Base-by-base conservation (phyloP, 768 basidiomycete genomes). In the Gyrodon lividus region DNA sequence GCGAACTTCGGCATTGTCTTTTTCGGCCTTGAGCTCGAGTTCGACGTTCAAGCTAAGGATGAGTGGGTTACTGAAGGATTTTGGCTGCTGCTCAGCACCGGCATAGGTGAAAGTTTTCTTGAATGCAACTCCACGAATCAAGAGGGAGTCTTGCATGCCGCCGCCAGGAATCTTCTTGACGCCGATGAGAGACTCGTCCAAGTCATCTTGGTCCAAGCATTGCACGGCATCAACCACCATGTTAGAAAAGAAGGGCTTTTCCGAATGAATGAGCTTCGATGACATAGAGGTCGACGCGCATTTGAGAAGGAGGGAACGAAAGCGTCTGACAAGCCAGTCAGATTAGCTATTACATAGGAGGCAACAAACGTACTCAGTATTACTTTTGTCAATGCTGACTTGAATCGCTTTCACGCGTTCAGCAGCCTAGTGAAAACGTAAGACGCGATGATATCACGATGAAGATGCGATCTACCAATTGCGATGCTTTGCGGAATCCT, bases 281-380 rank as follows among this genome's bases (percentile, higher is more conserved):
- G 97, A 98, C 96, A 98, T 98, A n/a, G 97, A 96, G 3, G 97
- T 99, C 23, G 94, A 87, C 23, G 97, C 97, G 71, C 94, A 97
- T 76, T 97, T 95, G 60, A 97, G 79, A 30, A 98, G 81, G 20
- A 98, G 84, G 55, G 94, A 91, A 43, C 86, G 93, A 81, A 98
- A 97, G 60, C 83, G 83, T 58, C 96, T 98, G 60, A 6, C 2
- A 46, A 52, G 20, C 46, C 28, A 37, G 51, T 68, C 37, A 42
- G 44, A 50, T 35, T 37, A 49, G 8, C 16, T 39, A 28, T 22
- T 10, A 31, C 24, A 19, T 24, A 59, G 31, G 46, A 52, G 20
- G 46, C 4, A 44, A 30, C n/a, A 45, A 9, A 73, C 89, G 60
- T 72, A 98, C 96, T 86, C 88, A 31, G 93, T 82, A 73, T 98